Evolutionary conservation across 139 green algal species (phyloP), one percentile per base, ranked within the genome.

Genomic region (Coelastrella sp.): DNA sequence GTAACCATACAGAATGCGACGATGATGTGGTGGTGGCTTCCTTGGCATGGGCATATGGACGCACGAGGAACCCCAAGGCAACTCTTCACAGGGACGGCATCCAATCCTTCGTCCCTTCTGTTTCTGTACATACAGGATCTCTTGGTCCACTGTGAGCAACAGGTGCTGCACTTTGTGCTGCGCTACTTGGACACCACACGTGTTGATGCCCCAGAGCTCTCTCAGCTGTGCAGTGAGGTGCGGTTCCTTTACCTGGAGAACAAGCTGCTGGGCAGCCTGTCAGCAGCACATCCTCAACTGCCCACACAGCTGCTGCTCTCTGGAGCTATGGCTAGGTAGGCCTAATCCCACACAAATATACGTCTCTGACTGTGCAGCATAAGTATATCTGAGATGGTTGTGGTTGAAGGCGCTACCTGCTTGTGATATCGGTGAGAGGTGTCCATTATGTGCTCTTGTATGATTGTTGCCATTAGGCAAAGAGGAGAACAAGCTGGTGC

Each of bases 211-310:
- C 40, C 83, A 41, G 79, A 83, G 0, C 41, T 79, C 6, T 37
- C 41, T 7, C 53, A 51, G 35, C 71, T 89, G 38, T 86, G 79
- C 35, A 50, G 25, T 15, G 69, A 87, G 79, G 86, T 89, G 48
- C 80, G 86, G 35, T 87, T 87, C 48, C 63, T 84, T 9, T 89
- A 87, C 73, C 80, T 89, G 50, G 86, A 89, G 34, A 87, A 85
- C 51, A 71, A 53, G 48, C 62, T 60, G 60, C 23, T 51, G 27
- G 13, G 45, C 43, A 76, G 19, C 38, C 51, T 88, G 40, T 78
- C 37, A 59, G 30, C 21, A 34, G 30, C 3, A 48, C 53, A 34
- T 35, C 57, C 30, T 25, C 76, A 74, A 41, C 38, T 72, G 76
- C 57, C 76, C 3, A 15, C n/a, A 11, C 59, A 72, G 38, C 76